These are phyloP conservation scores for Backusella australiensis DNA, from an alignment of 192 early-diverging fungal species.

Conservation along the genomic window DNA sequence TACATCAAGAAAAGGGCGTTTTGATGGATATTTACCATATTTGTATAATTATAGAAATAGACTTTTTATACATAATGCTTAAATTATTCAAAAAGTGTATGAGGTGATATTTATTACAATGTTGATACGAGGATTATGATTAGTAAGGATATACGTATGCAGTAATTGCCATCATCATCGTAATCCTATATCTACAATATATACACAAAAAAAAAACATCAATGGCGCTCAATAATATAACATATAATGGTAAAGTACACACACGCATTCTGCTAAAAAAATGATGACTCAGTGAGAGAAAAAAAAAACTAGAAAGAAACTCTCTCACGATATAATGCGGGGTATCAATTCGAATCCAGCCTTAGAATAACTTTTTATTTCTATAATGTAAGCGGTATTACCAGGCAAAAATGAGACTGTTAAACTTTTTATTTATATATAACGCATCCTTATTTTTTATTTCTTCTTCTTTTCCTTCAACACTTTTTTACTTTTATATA, in stretches of 20 bases:
- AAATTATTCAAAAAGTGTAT: background rate
- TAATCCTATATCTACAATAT: background rate
- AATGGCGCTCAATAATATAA: too few relatives aligned
- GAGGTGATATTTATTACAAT: background rate
- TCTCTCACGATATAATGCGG: conserved; percentile 7
- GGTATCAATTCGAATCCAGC: background rate
- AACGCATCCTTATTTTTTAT: background rate
- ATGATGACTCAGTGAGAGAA: conserved; percentile 6
- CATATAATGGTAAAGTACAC: background rate
- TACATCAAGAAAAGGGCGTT: background rate
- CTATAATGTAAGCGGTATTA: conserved; percentile 13
- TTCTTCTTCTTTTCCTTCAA: conserved; percentile 1
- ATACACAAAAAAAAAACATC: background rate
- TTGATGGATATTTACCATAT: background rate
- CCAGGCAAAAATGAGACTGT: conserved; percentile 1
- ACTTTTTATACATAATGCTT: too few relatives aligned
- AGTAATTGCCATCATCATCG: background rate
- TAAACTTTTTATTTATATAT: background rate
- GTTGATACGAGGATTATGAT: background rate
- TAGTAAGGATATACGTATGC: background rate
- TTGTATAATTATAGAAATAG: background rate
- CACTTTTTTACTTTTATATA: background rate
- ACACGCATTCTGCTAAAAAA: background rate
- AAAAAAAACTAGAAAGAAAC: background rate
- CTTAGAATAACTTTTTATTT: background rate